Evolutionary conservation across 78 protist species (phyloP).

Genomic region (Dictyostelium citrinum): DNA sequence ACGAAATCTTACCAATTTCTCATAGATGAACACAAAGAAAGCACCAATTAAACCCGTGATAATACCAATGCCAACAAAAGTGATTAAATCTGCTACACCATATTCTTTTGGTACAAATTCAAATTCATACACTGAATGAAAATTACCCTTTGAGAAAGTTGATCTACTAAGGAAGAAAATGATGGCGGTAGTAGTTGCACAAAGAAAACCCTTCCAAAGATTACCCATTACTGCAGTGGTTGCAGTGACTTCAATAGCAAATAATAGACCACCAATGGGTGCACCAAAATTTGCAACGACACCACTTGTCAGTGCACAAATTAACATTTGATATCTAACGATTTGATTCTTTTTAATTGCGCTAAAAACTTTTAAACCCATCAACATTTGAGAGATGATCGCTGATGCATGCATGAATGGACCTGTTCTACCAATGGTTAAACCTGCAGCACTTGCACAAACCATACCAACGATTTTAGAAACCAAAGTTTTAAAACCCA

Average conservation of each 20-base stretch:
- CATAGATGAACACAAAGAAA: conserved; percentile 63
- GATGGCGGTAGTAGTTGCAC: conserved; percentile 74
- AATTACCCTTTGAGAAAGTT: neutral
- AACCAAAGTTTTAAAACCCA: conserved; percentile 66
- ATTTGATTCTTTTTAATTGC: conserved; percentile 51
- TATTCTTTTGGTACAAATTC: conserved; percentile 23
- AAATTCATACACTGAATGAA: conserved; percentile 35
- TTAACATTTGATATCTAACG: conserved; percentile 57
- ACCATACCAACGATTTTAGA: conserved; percentile 77
- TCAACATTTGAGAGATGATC: conserved; percentile 28
- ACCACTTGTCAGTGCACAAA: conserved; percentile 89
- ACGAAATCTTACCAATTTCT: conserved; percentile 74
- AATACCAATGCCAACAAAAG: conserved; percentile 80
- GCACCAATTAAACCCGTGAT: conserved; percentile 82
- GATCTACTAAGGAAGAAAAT: conserved; percentile 50
- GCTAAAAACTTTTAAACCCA: conserved; percentile 2
- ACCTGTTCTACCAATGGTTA: conserved; percentile 95
- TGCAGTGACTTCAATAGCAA: conserved; percentile 91
- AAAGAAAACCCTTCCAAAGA: conserved; percentile 78
- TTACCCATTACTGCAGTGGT: conserved; percentile 82
- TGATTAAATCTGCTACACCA: conserved; percentile 20
- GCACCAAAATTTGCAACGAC: conserved; percentile 93
- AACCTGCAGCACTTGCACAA: conserved; percentile 83
- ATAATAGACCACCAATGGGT: conserved; percentile 95
- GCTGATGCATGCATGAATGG: conserved; percentile 92